These are phyloP conservation scores for Gastrolobium bilobum DNA, from an alignment of 306 rosid genomes.

Conservation along the genomic window DNA sequence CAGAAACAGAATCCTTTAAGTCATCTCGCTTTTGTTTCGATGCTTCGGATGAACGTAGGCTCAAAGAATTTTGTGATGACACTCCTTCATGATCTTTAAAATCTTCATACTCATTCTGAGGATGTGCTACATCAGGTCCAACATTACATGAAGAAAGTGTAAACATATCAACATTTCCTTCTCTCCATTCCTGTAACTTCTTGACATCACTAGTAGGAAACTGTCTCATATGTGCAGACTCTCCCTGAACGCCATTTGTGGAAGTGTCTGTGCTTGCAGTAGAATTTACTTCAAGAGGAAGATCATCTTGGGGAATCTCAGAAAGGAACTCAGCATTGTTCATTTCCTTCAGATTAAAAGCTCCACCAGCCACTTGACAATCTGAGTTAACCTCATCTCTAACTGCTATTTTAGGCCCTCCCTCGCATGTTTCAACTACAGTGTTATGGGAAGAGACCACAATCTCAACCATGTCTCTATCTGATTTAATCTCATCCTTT, in stretches of 20 bases:
- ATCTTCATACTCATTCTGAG: conserved; percentile 51
- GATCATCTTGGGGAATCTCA: conserved; percentile 44
- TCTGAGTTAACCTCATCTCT: conserved; percentile 43
- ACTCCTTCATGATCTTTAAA: conserved; percentile 50
- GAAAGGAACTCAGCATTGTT: conserved; percentile 42
- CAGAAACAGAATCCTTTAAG: conserved; percentile 29
- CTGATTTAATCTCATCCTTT: conserved; percentile 45
- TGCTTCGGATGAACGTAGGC: conserved; percentile 43
- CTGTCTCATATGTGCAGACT: conserved; percentile 39
- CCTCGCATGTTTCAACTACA: conserved; percentile 44
- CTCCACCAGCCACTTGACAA: conserved; percentile 31
- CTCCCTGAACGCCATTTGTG: conserved; percentile 40
- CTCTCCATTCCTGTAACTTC: conserved; percentile 48
- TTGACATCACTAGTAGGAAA: conserved; percentile 45
- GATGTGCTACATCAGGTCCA: conserved; percentile 47
- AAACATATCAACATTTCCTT: conserved; percentile 44
- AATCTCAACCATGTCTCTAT: conserved; percentile 37
- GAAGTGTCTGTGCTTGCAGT: conserved; percentile 35
- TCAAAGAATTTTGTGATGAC: conserved; percentile 46
- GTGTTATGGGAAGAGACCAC: conserved; percentile 40
- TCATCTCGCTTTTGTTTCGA: conserved; percentile 44
- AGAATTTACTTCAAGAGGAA: conserved; percentile 48
- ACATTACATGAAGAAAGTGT: conserved; percentile 41
- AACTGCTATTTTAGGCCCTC: conserved; percentile 45
- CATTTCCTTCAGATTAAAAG: conserved; percentile 45